Conservation (phyloP, 2,329 filamentous ascomycete species). For the Claviceps spartinae region DNA sequence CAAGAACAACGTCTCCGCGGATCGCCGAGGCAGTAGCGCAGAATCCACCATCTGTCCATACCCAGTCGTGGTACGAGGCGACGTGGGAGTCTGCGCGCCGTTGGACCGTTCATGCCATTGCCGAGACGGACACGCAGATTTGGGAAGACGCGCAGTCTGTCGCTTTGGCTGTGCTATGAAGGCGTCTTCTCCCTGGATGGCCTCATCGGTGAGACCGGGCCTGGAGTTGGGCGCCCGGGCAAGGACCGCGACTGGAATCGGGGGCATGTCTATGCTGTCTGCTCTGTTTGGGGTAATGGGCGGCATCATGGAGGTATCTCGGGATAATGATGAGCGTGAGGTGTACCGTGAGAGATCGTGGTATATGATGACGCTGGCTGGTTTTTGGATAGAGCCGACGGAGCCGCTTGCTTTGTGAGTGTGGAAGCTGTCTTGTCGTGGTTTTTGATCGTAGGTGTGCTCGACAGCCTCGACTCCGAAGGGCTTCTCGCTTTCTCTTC, state of each 20-base stretch:
- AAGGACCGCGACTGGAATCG: constrained; percentile 36
- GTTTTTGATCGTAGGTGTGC: not conserved
- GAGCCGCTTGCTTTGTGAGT: constrained; percentile 18
- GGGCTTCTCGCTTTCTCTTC: constrained; percentile 17
- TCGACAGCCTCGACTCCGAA: not conserved
- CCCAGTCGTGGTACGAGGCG: constrained; percentile 22
- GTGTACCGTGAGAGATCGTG: constrained; percentile 16
- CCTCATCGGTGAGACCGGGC: constrained; percentile 47
- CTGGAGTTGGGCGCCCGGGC: constrained; percentile 50
- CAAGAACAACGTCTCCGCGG: constrained; percentile 16
- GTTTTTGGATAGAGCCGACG: constrained; percentile 27
- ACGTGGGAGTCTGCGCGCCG: constrained; percentile 33
- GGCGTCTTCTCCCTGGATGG: constrained; percentile 45
- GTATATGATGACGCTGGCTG: constrained; percentile 42
- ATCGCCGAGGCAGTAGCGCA: constrained; percentile 17
- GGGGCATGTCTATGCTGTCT: constrained; percentile 31
- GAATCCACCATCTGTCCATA: constrained; percentile 22
- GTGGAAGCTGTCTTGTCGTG: constrained; percentile 7
- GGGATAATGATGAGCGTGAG: constrained; percentile 12
- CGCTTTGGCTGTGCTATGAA: constrained; percentile 41
- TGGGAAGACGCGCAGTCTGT: constrained; percentile 30
- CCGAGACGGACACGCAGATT: constrained; percentile 34
- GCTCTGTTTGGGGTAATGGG: constrained; percentile 15
- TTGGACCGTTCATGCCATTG: constrained; percentile 23
- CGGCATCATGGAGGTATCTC: constrained; percentile 16